These are phyloP conservation scores for Mycosphaerella sp. DNA, from an alignment of 2,329 filamentous ascomycete genomes.

Conservation along the genomic window DNA sequence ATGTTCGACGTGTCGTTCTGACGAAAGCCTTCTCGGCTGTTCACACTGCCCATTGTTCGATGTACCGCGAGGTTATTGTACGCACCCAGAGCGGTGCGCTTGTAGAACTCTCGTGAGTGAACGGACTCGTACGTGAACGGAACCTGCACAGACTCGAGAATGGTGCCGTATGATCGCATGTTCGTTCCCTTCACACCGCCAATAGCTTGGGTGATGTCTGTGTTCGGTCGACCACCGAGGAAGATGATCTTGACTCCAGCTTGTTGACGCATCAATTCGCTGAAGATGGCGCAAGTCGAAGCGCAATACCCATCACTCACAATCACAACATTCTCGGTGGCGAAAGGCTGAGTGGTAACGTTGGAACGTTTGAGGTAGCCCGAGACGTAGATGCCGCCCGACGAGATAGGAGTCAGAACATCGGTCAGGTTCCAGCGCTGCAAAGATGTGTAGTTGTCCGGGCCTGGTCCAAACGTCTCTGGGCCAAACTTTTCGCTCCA, in stretches of 20 bases:
- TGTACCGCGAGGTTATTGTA: slow-evolving; percentile 28
- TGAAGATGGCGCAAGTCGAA: slow-evolving; percentile 42
- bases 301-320: slow-evolving; percentile 43
- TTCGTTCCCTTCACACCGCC: slow-evolving; percentile 43
- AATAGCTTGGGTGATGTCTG: slow-evolving; percentile 40
- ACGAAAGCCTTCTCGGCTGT: slow-evolving; percentile 30
- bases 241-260: slow-evolving; percentile 39
- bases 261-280: slow-evolving; percentile 43
- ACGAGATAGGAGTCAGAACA: slow-evolving; percentile 35
- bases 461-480: slow-evolving; percentile 35
- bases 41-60: slow-evolving; percentile 25
- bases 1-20: slow-evolving; percentile 34
- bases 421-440: slow-evolving; percentile 48
- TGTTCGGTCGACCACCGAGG: slow-evolving; percentile 39
- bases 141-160: slow-evolving; percentile 18
- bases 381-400: slow-evolving; percentile 37
- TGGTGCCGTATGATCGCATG: slow-evolving; percentile 22
- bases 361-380: slow-evolving; percentile 46
- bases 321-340: slow-evolving; percentile 52
- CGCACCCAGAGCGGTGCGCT: slow-evolving; percentile 24
- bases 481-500: slow-evolving; percentile 46
- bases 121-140: slow-evolving; percentile 25
- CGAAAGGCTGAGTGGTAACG: slow-evolving; percentile 47
- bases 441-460: slow-evolving; percentile 52
- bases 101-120: slow-evolving; percentile 25